These are phyloP conservation scores for Choiromyces venosus DNA, from an alignment of 495 filamentous ascomycete genomes.

Conservation along the genomic window DNA sequence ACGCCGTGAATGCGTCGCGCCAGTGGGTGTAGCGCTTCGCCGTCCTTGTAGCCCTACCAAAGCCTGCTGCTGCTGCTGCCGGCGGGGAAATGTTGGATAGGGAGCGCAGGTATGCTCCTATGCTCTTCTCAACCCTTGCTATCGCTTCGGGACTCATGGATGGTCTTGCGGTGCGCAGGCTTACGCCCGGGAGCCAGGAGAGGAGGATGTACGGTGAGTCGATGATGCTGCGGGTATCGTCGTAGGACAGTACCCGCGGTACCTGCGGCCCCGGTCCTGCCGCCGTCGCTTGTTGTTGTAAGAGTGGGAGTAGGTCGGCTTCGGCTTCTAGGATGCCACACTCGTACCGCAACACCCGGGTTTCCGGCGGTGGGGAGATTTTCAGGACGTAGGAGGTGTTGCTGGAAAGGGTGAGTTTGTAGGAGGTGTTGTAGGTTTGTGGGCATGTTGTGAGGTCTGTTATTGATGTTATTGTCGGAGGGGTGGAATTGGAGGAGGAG, in stretches of 20 bases:
- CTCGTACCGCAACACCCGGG: conserved; percentile 35
- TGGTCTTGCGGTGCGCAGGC: background rate
- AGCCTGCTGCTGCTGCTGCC: background rate
- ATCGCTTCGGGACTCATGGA: background rate
- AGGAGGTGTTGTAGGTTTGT: conserved; percentile 26
- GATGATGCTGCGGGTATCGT: conserved; percentile 25
- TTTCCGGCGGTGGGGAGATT: conserved; percentile 33
- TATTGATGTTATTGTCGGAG: background rate
- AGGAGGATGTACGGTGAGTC: conserved; percentile 37
- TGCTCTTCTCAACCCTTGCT: background rate
- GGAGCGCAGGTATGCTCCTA: conserved; percentile 22
- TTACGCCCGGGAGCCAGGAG: conserved; percentile 31
- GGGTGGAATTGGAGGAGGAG: background rate
- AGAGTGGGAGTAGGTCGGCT: conserved; percentile 19
- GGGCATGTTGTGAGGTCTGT: background rate
- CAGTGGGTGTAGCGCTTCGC: conserved; percentile 49
- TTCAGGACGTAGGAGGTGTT: conserved; percentile 31
- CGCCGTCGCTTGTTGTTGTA: conserved; percentile 13
- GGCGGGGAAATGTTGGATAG: conserved; percentile 7
- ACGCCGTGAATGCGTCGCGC: conserved; percentile 55
- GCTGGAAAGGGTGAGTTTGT: conserved; percentile 28
- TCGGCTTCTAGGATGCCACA: conserved; percentile 25
- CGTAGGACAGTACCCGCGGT: conserved; percentile 25
- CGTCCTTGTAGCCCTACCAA: conserved; percentile 13
- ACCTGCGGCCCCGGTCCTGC: conserved; percentile 22